These are phyloP conservation scores for Coleophoma crateriformis DNA, from an alignment of 2,329 filamentous ascomycete genomes.

Conservation along the genomic window DNA sequence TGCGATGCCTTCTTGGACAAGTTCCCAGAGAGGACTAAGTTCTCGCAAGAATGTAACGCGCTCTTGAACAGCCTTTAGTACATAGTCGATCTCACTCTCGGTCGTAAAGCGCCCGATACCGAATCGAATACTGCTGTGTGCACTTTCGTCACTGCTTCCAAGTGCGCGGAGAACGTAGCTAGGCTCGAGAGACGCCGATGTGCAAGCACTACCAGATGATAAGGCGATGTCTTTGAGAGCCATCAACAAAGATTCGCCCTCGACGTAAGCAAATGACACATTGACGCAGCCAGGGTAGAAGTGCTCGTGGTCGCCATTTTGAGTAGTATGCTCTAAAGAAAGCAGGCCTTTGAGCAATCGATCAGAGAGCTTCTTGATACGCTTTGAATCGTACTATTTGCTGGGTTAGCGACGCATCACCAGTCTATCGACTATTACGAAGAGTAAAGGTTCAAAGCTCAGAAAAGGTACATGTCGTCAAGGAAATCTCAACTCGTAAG, in stretches of 20 bases:
- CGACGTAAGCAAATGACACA: constrained; percentile 96
- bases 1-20: constrained; percentile 95
- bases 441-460: constrained; percentile 6
- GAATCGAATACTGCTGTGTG: constrained; percentile 96
- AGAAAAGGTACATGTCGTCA: constrained; percentile 27
- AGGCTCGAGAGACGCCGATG: constrained; percentile 91
- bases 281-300: constrained; percentile 98
- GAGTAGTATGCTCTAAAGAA: constrained; percentile 81
- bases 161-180: constrained; percentile 93
- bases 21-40: constrained; percentile 92
- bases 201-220: constrained; percentile 94
- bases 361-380: constrained; percentile 77
- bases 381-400: constrained; percentile 80
- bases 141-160: constrained; percentile 94
- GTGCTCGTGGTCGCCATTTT: constrained; percentile 77
- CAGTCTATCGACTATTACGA: constrained; percentile 13
- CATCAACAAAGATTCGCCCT: constrained; percentile 97
- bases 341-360: constrained; percentile 78
- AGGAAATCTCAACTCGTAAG: constrained; percentile 29
- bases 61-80: constrained; percentile 87
- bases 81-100: constrained; percentile 92
- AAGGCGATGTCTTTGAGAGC: constrained; percentile 96
- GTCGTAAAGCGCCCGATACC: constrained; percentile 97
- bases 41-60: constrained; percentile 90
- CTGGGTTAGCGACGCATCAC: too few relatives aligned